phyloP scores from a whole-genome alignment of 208 protist genomes.

The Trypanosoma caninum region DNA sequence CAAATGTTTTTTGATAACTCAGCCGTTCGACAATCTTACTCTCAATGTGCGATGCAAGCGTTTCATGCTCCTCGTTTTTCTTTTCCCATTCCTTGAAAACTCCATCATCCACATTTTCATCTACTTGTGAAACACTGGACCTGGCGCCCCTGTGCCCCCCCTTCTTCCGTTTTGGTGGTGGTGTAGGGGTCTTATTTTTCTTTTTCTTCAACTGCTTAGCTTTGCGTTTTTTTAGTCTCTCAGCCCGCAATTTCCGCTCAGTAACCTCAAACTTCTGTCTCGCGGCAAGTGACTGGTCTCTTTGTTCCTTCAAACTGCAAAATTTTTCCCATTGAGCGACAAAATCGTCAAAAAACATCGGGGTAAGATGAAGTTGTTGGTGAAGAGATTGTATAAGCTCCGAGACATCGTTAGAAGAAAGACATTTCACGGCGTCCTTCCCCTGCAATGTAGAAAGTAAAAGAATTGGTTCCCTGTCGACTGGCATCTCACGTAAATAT shows the following conservation, averaged over 20 bases:
- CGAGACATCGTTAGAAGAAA: neutral
- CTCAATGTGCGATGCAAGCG: conserved; percentile 23
- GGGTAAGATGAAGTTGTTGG: conserved; percentile 39
- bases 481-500: conserved; percentile 42
- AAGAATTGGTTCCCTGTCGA: conserved; percentile 44
- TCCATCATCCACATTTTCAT: too few species aligned
- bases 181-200: conserved; percentile 29
- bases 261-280: conserved; percentile 40
- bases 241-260: conserved; percentile 48
- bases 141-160: conserved; percentile 22
- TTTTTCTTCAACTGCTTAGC: conserved; percentile 38
- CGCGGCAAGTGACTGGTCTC: conserved; percentile 17
- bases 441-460: conserved; percentile 43
- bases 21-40: conserved; percentile 30
- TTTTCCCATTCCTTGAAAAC: conserved; percentile 25
- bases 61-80: conserved; percentile 10
- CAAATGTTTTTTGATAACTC: conserved; percentile 18
- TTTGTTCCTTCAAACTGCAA: conserved; percentile 30
- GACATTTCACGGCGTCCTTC: conserved; percentile 9
- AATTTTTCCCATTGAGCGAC: conserved; percentile 22
- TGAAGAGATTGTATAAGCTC: conserved; percentile 24
- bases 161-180: conserved; percentile 11
- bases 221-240: conserved; percentile 56
- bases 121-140: conserved; percentile 1
- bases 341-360: conserved; percentile 33